phyloP scores from a whole-genome alignment of 1,139 yeast species.

The Suhomyces terraborum region DNA sequence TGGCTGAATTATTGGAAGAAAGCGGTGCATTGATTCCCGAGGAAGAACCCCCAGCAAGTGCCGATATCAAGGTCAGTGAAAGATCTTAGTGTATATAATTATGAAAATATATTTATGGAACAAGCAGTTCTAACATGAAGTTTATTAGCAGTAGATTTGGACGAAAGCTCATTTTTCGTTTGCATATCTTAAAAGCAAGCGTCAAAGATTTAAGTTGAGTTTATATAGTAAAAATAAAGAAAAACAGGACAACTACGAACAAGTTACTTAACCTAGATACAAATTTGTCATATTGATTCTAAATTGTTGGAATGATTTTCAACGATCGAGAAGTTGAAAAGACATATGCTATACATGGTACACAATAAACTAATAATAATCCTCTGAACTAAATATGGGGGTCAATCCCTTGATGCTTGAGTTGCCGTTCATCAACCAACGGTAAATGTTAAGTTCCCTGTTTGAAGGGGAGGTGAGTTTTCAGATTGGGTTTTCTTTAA shows the following conservation, averaged over 20 bases:
- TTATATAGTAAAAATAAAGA: no score
- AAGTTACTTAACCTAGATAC: no score
- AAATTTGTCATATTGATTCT: constrained; percentile 2
- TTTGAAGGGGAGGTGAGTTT: constrained; percentile 5
- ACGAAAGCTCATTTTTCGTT: no score
- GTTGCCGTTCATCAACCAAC: constrained; percentile 5
- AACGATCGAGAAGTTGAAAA: background rate
- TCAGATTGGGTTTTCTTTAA: constrained; percentile 14
- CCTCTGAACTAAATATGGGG: constrained; percentile 11
- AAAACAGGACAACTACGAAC: background rate
- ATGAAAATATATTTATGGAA: background rate
- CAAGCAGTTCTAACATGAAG: background rate
- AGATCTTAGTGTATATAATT: constrained; percentile 26
- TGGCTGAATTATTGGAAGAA: constrained; percentile 77
- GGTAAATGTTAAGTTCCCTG: constrained; percentile 7
- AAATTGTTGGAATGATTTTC: background rate
- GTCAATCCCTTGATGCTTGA: constrained; percentile 4
- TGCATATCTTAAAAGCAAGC: no score
- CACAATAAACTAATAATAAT: constrained; percentile 10
- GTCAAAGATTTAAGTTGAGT: no score
- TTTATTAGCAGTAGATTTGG: no score
- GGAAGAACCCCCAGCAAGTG: constrained; percentile 33
- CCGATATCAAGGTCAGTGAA: constrained; percentile 43
- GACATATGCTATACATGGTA: constrained; percentile 2
- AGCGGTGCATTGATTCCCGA: constrained; percentile 81